These are phyloP conservation scores for Tilletia indica DNA, from an alignment of 1,284 basidiomycete genomes.

Conservation along the genomic window DNA sequence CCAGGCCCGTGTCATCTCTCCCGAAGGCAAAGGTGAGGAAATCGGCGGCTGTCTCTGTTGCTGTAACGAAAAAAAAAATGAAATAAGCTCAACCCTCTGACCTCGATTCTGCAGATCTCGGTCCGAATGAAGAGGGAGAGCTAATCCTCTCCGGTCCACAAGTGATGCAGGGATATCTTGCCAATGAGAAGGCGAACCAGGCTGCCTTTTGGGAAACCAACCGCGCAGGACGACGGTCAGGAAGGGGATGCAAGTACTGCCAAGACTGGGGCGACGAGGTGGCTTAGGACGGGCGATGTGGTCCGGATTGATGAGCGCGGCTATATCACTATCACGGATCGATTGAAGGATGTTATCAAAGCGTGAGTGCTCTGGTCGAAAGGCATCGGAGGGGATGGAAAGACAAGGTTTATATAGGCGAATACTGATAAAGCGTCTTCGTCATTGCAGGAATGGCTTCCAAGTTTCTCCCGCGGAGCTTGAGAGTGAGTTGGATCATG, in stretches of 20 bases:
- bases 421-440: neutral
- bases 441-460: conserved; percentile 39
- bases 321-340: conserved; percentile 49
- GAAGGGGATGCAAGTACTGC: neutral
- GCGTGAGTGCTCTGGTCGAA: conserved; percentile 19
- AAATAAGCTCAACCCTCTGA: neutral
- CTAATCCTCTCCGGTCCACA: conserved; percentile 50
- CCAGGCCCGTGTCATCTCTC: conserved; percentile 38
- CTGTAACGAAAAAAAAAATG: neutral
- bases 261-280: conserved; percentile 18
- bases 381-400: no score
- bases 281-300: conserved; percentile 50
- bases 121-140: conserved; percentile 44
- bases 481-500: conserved; percentile 27
- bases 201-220: conserved; percentile 34
- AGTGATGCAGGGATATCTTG: conserved; percentile 53
- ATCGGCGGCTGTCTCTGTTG: neutral
- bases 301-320: conserved; percentile 43
- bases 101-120: conserved; percentile 27
- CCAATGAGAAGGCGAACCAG: conserved; percentile 48
- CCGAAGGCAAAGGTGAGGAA: conserved; percentile 19
- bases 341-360: conserved; percentile 55
- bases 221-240: conserved; percentile 21
- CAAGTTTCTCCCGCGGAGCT: conserved; percentile 53
- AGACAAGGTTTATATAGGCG: neutral